Evolutionary conservation across 225 moss, liverwort and hornwort genomes (phyloP).

Genomic region (Polytrichum formosum): DNA sequence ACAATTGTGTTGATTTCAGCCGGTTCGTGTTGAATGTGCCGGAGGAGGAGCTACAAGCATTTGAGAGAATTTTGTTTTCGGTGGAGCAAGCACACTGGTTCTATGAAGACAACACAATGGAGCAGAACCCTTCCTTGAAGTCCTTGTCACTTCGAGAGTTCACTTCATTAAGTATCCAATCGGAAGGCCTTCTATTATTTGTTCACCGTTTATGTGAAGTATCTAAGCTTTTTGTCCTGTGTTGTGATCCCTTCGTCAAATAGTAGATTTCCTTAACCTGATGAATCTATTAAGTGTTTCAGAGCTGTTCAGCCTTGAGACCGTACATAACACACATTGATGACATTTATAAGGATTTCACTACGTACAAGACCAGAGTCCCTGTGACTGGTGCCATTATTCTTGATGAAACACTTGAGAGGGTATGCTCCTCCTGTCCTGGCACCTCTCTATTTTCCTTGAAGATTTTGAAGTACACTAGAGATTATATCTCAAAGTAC

Average conservation of each 20-base stretch:
- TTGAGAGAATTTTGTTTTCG: slow-evolving; percentile 87
- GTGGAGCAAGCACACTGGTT: slow-evolving; percentile 99
- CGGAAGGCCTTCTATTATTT: neutral
- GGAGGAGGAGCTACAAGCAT: slow-evolving; percentile 86
- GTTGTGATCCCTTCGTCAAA: neutral
- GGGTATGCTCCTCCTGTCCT: slow-evolving; percentile 30
- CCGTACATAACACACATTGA: slow-evolving; percentile 90
- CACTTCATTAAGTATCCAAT: slow-evolving; percentile 70
- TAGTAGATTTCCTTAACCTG: slow-evolving; percentile 8
- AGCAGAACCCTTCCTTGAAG: slow-evolving; percentile 77
- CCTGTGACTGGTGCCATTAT: slow-evolving; percentile 96
- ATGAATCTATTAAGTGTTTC: slow-evolving; percentile 68
- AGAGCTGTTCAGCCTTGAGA: slow-evolving; percentile 81
- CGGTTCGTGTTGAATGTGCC: slow-evolving; percentile 91
- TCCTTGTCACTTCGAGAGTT: slow-evolving; percentile 82
- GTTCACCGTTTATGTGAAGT: neutral
- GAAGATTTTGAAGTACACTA: no score
- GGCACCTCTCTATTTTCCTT: neutral
- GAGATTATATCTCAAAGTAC: no score
- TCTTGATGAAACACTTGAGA: slow-evolving; percentile 81
- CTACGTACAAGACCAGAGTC: slow-evolving; percentile 91
- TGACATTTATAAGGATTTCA: slow-evolving; percentile 97
- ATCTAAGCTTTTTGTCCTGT: neutral
- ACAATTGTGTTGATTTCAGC: slow-evolving; percentile 32
- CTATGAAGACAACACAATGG: slow-evolving; percentile 97